Conservation (phyloP, 257 asterid species). For the Solanum sparsipilum region DNA sequence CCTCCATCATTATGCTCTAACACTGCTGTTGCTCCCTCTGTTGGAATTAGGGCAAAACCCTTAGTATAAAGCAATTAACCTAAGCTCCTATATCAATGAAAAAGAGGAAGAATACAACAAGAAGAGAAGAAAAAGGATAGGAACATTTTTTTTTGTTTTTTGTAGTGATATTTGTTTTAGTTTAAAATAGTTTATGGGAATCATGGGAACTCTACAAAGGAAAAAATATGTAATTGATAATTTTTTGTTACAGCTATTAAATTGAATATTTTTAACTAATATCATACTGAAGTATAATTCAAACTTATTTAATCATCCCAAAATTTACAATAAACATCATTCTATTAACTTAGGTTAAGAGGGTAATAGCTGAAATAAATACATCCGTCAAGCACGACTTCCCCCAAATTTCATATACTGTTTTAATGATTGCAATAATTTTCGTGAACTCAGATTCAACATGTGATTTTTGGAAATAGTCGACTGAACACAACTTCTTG, state of each 20-base stretch:
- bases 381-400: too few species aligned
- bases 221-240: background rate
- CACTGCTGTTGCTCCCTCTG: conserved; percentile 45
- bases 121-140: background rate
- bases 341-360: too few species aligned
- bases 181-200: background rate
- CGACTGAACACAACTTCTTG: too few species aligned
- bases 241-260: background rate
- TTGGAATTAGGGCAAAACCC: background rate
- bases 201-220: background rate
- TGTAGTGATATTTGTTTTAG: background rate
- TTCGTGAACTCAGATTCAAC: too few species aligned
- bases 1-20: conserved; percentile 50
- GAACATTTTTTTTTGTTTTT: background rate
- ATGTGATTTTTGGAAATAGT: too few species aligned
- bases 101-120: background rate
- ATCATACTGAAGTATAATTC: background rate
- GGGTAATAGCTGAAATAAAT: too few species aligned
- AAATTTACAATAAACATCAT: too few species aligned
- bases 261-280: too few species aligned
- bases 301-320: too few species aligned
- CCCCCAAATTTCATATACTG: too few species aligned
- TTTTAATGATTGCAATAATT: too few species aligned
- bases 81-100: background rate
- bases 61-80: too few species aligned